Conservation (phyloP, 2,329 filamentous ascomycete genomes). For the Zasmidium citrigriseum region DNA sequence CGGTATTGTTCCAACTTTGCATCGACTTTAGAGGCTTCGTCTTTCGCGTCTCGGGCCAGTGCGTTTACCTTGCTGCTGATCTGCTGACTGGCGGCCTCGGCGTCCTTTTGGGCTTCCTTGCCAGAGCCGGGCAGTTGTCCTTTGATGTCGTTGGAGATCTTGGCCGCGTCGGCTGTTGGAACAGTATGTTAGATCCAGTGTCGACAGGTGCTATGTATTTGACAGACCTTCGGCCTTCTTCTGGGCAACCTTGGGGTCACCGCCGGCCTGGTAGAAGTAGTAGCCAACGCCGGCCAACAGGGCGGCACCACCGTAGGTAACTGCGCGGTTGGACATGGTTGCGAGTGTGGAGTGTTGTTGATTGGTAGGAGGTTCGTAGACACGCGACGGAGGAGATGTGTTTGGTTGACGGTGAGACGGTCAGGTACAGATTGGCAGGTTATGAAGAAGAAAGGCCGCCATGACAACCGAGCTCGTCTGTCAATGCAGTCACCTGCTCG, state of each 20-base stretch:
- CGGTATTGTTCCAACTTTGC: conserved; percentile 27
- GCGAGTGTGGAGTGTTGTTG: conserved; percentile 2
- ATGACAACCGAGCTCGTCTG: neutral
- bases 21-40: conserved; percentile 37
- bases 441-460: neutral
- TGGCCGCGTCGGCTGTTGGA: conserved; percentile 71
- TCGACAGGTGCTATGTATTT: neutral
- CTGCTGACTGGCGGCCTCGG: conserved; percentile 36
- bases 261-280: conserved; percentile 88
- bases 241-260: conserved; percentile 77
- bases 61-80: conserved; percentile 63
- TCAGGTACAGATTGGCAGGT: neutral
- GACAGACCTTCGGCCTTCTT: conserved; percentile 79
- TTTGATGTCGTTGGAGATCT: conserved; percentile 66
- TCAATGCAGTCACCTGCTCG: neutral
- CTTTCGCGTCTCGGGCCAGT: conserved; percentile 64
- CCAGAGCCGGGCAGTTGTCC: conserved; percentile 63
- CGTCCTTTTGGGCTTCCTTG: conserved; percentile 66
- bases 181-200: conserved; percentile 1
- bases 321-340: conserved; percentile 26
- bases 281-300: conserved; percentile 72
- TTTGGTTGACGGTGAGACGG: neutral
- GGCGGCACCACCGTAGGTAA: conserved; percentile 51
- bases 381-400: neutral
- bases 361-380: conserved; percentile 28